Base-by-base conservation (phyloP, 2,329 filamentous ascomycete genomes). In the Diaporthe batatas region DNA sequence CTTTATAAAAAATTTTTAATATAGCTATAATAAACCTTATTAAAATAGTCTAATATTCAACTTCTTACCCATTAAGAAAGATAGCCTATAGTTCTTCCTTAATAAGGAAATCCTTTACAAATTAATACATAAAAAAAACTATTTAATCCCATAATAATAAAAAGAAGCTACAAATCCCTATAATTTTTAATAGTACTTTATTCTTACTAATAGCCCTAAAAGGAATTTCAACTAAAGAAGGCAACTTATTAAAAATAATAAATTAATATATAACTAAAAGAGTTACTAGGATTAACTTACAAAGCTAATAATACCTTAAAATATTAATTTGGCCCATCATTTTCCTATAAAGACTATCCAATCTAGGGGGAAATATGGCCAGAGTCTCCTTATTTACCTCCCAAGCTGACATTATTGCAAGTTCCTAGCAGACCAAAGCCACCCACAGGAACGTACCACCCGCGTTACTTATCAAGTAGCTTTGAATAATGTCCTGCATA, bases 1-100 rank as follows among this genome's bases (percentile, higher is more conserved):
- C 78, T 1, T 80, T 79, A 29, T 71, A 69, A 1, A 86, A 77
- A 0, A 70, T 78, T 6, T 69, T 59, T 0, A 67, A 76, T 25
- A 85, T 76, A 2, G 74, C 69, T 21, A 79, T 7, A 1, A 86
- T 69, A n/a, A n/a, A n/a, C n/a, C n/a, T n/a, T n/a, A n/a, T n/a
- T n/a, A n/a, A n/a, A n/a, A n/a, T n/a, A n/a, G n/a, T n/a, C n/a
- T n/a, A n/a, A n/a, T n/a, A n/a, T n/a, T n/a, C n/a, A n/a, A n/a
- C n/a, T n/a, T n/a, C n/a, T n/a, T n/a, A n/a, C n/a, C n/a, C n/a
- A n/a, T 51, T 51, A 51, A 10, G 18, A 23, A 51, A 51, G 18
- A 51, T 51, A 51, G 18, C 18, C 10, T 51, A 10, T 23, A 10
- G 21, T 51, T 51, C 47, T 51, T 51, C 18, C 47, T 51, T 51